Conservation (phyloP, 306 rosid genomes). For the Lablab purpureus region DNA sequence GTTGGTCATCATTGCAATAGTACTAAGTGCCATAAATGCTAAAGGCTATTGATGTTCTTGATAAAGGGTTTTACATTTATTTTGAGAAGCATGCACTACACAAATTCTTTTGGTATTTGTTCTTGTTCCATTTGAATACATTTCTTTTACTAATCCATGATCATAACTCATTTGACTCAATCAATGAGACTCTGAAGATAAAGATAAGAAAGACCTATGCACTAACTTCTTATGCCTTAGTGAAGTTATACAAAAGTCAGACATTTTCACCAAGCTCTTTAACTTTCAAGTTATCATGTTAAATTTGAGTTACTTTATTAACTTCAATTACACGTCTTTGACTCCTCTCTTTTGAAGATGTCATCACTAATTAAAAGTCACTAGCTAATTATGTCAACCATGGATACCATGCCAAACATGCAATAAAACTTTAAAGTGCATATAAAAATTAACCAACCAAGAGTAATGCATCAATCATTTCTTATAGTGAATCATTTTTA, state of each 20-base stretch:
- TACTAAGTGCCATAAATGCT: background rate
- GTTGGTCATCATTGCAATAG: background rate
- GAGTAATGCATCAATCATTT: background rate
- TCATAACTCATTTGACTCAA: slow-evolving; percentile 5
- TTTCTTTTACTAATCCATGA: background rate
- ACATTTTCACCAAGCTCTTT: background rate
- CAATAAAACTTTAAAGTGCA: background rate
- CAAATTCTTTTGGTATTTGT: background rate
- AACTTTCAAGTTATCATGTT: slow-evolving; percentile 30
- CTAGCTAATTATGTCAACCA: background rate
- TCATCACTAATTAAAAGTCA: background rate
- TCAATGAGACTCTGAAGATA: background rate
- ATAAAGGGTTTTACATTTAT: background rate
- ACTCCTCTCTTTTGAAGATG: slow-evolving; percentile 8
- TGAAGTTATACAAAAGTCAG: background rate
- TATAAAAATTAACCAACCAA: background rate
- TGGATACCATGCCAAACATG: background rate
- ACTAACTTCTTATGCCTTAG: background rate
- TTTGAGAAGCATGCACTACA: background rate
- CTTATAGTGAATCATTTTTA: background rate
- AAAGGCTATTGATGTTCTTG: background rate
- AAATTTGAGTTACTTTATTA: background rate
- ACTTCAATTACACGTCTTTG: slow-evolving; percentile 25
- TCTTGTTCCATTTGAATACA: too few species aligned
- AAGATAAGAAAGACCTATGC: background rate